Base-by-base conservation (phyloP, 352 stramenopile genomes). In the Pseudoperonospora humuli region DNA sequence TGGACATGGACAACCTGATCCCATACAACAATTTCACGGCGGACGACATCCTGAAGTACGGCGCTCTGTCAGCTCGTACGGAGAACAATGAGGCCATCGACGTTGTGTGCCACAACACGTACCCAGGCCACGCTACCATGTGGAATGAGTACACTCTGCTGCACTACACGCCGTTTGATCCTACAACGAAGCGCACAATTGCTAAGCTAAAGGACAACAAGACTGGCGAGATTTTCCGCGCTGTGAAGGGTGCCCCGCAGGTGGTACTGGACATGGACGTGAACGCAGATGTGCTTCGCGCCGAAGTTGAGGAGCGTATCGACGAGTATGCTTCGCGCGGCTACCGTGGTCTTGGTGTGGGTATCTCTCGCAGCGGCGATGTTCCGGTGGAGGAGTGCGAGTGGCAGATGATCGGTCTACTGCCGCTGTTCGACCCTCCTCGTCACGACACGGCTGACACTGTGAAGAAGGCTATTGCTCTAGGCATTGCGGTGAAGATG, bases 401-500 rank as follows among this genome's bases (percentile, higher is more conserved):
- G 51, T 98, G 87, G 86, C 70, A 93, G 45, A 93, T 98, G 71
- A 72, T 93, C 29, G 92, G 92, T 65, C 57, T 98, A 17, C 39
- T 98, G 44, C 82, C 89, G 19, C 74, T 98, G 64, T 83, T 98
- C 37, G 93, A 98, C 50, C 93, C 93, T 27, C 91, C 93, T 40
- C 83, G 93, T 37, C 73, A 87, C 49, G 93, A 97, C 60, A 97
- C 91, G 34, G 70, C 73, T 9, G 70, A 89, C 36, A 98, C 94
- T 4, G 96, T 98, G 54, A 74, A 91, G 51, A 82, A 82, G 25
- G 82, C 92, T 5, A 75, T 95, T 54, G 73, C 89, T 53, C 69
- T 93, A 11, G 94, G 94, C 36, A 88, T 98, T 39, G 71, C 65
- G 1, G 90, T 98, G 19, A 97, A 97, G 69, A 97, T 97, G 91